These are phyloP conservation scores for Zygosaccharomyces sapae DNA, from an alignment of 1,139 yeast species.

Conservation along the genomic window DNA sequence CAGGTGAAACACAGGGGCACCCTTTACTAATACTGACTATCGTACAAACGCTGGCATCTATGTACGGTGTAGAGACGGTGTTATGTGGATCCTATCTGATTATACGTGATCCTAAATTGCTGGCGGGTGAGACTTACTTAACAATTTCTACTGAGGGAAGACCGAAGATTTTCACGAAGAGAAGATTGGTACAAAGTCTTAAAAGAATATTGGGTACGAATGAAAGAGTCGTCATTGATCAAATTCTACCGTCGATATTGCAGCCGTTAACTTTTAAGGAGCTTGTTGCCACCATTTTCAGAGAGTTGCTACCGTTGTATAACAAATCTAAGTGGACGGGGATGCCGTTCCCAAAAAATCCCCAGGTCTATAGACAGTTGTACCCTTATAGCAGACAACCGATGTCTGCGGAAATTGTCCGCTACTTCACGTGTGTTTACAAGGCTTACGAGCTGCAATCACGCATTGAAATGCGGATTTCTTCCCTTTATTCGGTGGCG, in stretches of 20 bases:
- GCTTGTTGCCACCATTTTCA: conserved; percentile 18
- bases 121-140: conserved; percentile 21
- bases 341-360: conserved; percentile 11
- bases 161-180: conserved; percentile 20
- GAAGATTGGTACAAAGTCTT: conserved; percentile 19
- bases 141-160: conserved; percentile 18
- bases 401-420: conserved; percentile 11
- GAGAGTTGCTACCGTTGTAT: conserved; percentile 19
- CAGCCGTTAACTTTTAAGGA: conserved; percentile 17
- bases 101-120: conserved; percentile 19
- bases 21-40: conserved; percentile 25
- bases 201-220: conserved; percentile 10
- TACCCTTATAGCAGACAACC: conserved; percentile 14
- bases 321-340: conserved; percentile 17
- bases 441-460: conserved; percentile 12
- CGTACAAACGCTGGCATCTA: conserved; percentile 23
- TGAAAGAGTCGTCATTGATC: neutral
- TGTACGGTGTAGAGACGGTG: conserved; percentile 18
- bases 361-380: conserved; percentile 4
- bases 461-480: conserved; percentile 9
- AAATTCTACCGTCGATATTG: conserved; percentile 16
- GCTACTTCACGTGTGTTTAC: conserved; percentile 13
- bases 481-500: conserved; percentile 12
- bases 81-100: conserved; percentile 24
- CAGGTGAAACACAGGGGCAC: conserved; percentile 28